phyloP scores from a whole-genome alignment of 2,329 filamentous ascomycete genomes.

The Xylaria sp. region DNA sequence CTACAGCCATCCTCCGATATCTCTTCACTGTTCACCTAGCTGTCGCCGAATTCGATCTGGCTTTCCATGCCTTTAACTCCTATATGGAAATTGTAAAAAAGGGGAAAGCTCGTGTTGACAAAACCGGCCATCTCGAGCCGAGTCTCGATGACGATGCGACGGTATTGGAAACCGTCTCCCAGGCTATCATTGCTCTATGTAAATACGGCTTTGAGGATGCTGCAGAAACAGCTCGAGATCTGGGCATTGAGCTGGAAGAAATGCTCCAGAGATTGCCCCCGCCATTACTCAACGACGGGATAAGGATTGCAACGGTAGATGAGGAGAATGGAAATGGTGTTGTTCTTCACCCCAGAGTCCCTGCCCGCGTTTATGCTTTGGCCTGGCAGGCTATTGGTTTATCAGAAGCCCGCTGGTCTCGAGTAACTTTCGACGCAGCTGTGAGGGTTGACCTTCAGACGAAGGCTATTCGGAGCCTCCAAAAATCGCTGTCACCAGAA shows the following conservation, averaged over 20 bases:
- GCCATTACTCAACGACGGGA: slow-evolving; percentile 46
- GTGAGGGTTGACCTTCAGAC: slow-evolving; percentile 77
- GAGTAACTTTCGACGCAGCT: slow-evolving; percentile 79
- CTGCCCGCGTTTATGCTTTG: slow-evolving; percentile 71
- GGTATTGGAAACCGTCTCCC: slow-evolving; percentile 80
- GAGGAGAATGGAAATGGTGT: slow-evolving; percentile 50
- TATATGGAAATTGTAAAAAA: slow-evolving; percentile 90
- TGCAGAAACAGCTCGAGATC: slow-evolving; percentile 79
- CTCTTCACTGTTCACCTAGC: slow-evolving; percentile 89
- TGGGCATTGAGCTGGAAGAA: slow-evolving; percentile 77
- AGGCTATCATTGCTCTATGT: slow-evolving; percentile 83
- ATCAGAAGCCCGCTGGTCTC: slow-evolving; percentile 87
- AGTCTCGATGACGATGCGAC: slow-evolving; percentile 82
- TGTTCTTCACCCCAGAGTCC: slow-evolving; percentile 58
- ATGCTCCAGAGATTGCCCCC: slow-evolving; percentile 73
- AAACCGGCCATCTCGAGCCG: slow-evolving; percentile 76
- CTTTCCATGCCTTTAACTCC: slow-evolving; percentile 89
- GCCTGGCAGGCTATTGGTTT: slow-evolving; percentile 88
- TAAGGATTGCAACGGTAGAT: slow-evolving; percentile 48
- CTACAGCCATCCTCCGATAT: slow-evolving; percentile 84
- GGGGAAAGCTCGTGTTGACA: slow-evolving; percentile 84
- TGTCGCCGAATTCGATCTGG: slow-evolving; percentile 90
- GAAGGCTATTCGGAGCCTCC: slow-evolving; percentile 80
- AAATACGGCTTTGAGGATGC: slow-evolving; percentile 80
- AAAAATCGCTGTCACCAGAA: slow-evolving; percentile 76